A percentile compares a stretch with the other conserved stretches of the same genome.
These are phyloP conservation scores for Hippophae gyantsensis DNA, from an alignment of 306 rosid genomes.

Conservation along the genomic window DNA sequence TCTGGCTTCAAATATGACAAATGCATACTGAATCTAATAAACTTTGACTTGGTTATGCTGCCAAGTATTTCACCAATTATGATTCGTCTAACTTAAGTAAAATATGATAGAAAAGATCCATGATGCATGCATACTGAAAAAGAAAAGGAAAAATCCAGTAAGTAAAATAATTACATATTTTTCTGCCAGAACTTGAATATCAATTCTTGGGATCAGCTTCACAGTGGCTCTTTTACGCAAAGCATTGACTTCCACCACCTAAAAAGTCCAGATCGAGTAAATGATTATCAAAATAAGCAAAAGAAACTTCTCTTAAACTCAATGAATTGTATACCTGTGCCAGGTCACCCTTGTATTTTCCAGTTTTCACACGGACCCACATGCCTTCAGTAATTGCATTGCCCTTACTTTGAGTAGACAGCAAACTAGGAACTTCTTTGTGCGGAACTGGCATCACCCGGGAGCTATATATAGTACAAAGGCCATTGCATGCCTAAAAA, in stretches of 20 bases:
- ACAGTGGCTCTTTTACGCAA: constrained; percentile 55
- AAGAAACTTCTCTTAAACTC: constrained; percentile 5
- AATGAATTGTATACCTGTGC: constrained; percentile 52
- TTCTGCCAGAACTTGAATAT: constrained; percentile 76
- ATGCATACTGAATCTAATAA: no score
- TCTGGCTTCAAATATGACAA: no score
- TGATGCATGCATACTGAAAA: not conserved
- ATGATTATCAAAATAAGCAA: constrained; percentile 10
- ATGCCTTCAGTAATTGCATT: constrained; percentile 59
- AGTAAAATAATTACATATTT: constrained; percentile 54
- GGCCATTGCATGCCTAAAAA: constrained; percentile 73
- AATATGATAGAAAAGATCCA: not conserved
- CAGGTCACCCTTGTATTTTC: constrained; percentile 88
- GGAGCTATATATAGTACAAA: constrained; percentile 53
- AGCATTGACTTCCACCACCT: constrained; percentile 67
- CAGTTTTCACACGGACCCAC: constrained; percentile 89
- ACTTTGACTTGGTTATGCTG: not conserved
- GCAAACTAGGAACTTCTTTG: constrained; percentile 58
- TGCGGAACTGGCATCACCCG: constrained; percentile 65
- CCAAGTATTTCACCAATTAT: not conserved
- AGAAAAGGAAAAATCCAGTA: constrained; percentile 10
- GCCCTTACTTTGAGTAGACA: constrained; percentile 37
- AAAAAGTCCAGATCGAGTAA: constrained; percentile 18
- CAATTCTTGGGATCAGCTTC: constrained; percentile 86
- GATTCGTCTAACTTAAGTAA: not conserved